phyloP scores from a whole-genome alignment of 768 basidiomycete genomes.

The Auricularia heimuer region DNA sequence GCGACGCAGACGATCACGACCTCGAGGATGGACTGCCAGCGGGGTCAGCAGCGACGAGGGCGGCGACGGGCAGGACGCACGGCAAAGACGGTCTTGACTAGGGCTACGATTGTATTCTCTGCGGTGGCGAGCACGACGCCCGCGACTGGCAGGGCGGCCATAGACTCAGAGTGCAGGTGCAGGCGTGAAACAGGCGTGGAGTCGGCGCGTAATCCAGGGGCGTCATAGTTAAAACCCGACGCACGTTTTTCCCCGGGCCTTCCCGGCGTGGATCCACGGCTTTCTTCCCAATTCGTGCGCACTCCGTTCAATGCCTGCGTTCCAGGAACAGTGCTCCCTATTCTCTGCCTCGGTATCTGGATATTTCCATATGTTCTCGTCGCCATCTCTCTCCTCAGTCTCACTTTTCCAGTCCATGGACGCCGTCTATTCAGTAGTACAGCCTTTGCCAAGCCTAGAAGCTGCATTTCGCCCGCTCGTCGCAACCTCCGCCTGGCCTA shows the following conservation, averaged over 20 bases:
- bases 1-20: conserved; percentile 80
- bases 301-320: too few relatives aligned
- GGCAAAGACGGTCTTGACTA: conserved; percentile 49
- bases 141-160: background rate
- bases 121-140: background rate
- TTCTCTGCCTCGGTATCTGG: too few relatives aligned
- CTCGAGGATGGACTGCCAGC: conserved; percentile 68
- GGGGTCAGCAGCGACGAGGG: conserved; percentile 11
- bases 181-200: background rate
- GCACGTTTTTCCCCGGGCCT: background rate
- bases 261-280: too few relatives aligned
- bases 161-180: background rate
- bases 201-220: background rate
- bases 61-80: conserved; percentile 25
- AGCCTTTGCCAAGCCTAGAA: too few relatives aligned
- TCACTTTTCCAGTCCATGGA: too few relatives aligned
- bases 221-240: background rate
- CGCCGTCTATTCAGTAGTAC: too few relatives aligned
- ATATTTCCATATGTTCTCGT: too few relatives aligned
- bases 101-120: conserved; percentile 27
- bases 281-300: too few relatives aligned
- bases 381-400: too few relatives aligned
- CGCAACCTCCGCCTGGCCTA: too few relatives aligned
- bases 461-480: too few relatives aligned
- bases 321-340: too few relatives aligned